Conservation (phyloP, 1,139 yeast genomes). For the Hemisphaericaspora subhashii region DNA sequence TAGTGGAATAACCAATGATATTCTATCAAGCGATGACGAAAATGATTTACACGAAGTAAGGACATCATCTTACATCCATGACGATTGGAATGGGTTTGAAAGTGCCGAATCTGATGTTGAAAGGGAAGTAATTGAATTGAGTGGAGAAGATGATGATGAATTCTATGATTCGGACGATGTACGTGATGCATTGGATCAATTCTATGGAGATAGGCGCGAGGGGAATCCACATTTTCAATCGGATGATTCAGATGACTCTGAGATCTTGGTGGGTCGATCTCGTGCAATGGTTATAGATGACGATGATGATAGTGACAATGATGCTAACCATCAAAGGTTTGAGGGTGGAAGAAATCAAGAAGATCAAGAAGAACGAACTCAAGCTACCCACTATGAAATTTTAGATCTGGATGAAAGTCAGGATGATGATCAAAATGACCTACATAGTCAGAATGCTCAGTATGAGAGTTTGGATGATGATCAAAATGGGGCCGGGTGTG, state of each 20-base stretch:
- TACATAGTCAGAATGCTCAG: too few relatives aligned
- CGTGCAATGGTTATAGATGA: slow-evolving; percentile 2
- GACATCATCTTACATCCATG: slow-evolving; percentile 1
- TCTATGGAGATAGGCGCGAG: slow-evolving; percentile 8
- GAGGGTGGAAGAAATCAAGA: too few relatives aligned
- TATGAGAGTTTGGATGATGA: too few relatives aligned
- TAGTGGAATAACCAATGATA: slow-evolving; percentile 10
- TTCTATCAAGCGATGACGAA: slow-evolving; percentile 9
- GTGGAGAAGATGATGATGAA: slow-evolving; percentile 10
- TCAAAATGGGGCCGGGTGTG: too few relatives aligned
- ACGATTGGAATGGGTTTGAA: slow-evolving; percentile 16
- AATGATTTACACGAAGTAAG: slow-evolving; percentile 8
- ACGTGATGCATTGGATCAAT: slow-evolving; percentile 18
- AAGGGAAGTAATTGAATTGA: slow-evolving; percentile 5
- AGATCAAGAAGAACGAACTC: too few relatives aligned
- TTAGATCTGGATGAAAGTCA: too few relatives aligned
- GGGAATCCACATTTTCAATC: slow-evolving; percentile 6
- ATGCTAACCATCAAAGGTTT: not conserved
- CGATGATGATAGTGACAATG: not conserved
- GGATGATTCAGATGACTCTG: slow-evolving; percentile 1
- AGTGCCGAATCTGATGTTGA: slow-evolving; percentile 9
- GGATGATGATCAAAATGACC: too few relatives aligned
- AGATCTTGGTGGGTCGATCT: not conserved
- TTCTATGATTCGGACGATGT: slow-evolving; percentile 17
- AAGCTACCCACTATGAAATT: too few relatives aligned